Base-by-base conservation (phyloP, 257 asterid species). In the Perilla frutescens region DNA sequence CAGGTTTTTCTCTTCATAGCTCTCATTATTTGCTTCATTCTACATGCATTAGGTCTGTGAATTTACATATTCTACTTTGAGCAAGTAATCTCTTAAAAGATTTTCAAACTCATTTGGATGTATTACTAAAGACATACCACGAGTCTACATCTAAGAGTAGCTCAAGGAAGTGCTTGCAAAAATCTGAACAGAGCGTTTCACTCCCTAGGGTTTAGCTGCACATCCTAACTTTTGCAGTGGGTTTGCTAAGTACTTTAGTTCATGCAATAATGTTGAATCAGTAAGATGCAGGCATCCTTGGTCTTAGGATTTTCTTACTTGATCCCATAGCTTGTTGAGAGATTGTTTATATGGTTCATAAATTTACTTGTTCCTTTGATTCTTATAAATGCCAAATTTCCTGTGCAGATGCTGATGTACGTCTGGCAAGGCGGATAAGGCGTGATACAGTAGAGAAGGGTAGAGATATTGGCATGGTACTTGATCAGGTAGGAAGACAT, bases 321-420 rank as follows among this genome's bases (percentile, higher is more conserved):
- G 34, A 15, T 73, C 43, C 31, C 48, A 49, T 32, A 56, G 41
- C 43, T 56, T 72, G 64, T 29, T 13, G 47, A 34, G 70, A n/a
- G n/a, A n/a, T n/a, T n/a, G n/a, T n/a, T 51, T 68, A 36, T 32
- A 64, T 58, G 63, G 48, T 56, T 55, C 63, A 32, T 79, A 72
- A 67, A 55, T 72, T 77, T 73, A 45, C 71, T 48, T 37, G 55
- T 57, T 76, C 78, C 71, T 55, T 77, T 62, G 70, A 62, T 72
- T 70, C 81, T 81, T 82, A 79, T 75, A 68, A 66, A 78, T 72
- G 69, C 68, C 72, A 72, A 60, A 66, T 62, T 83, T 76, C 81
- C 84, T 75, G 81, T 83, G 92, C 95, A 95, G 99, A 95, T 90
- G 93, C 99, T 80, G 99, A 95, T 90, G 96, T 95, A 66, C 96